Conservation (phyloP, 75 land plant genomes). For the Pinus albicaulis region DNA sequence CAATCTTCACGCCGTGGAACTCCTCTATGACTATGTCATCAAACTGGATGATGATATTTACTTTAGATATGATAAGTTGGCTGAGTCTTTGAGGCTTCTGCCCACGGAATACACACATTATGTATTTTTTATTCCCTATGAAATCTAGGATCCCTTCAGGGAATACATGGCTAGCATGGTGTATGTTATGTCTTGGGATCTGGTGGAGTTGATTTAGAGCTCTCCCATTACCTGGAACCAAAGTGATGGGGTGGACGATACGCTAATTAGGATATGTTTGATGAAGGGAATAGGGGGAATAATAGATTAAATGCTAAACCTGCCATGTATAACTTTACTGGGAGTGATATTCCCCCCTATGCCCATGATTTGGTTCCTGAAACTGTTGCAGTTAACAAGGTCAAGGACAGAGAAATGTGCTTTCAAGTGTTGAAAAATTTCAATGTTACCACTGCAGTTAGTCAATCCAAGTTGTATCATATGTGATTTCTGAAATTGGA, state of each 20-base stretch:
- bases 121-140: slow-evolving; percentile 60
- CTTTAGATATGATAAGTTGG: too few relatives aligned
- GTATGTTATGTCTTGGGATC: slow-evolving; percentile 78
- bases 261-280: slow-evolving; percentile 53
- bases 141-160: slow-evolving; percentile 38
- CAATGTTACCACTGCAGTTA: slow-evolving; percentile 44
- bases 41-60: slow-evolving; percentile 80
- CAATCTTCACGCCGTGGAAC: slow-evolving; percentile 35
- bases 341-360: slow-evolving; percentile 23
- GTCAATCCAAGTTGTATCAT: slow-evolving; percentile 50
- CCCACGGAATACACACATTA: slow-evolving; percentile 72
- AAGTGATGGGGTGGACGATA: slow-evolving; percentile 62
- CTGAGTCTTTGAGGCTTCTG: slow-evolving; percentile 29
- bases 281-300: slow-evolving; percentile 50
- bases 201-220: slow-evolving; percentile 59
- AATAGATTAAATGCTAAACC: slow-evolving; percentile 60
- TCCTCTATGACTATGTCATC: slow-evolving; percentile 76
- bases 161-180: slow-evolving; percentile 88
- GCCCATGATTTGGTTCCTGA: slow-evolving; percentile 51
- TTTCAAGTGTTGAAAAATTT: slow-evolving; percentile 46
- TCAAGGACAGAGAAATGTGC: slow-evolving; percentile 51
- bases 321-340: slow-evolving; percentile 76
- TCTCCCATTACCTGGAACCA: slow-evolving; percentile 47
- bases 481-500: background rate
- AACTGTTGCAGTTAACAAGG: slow-evolving; percentile 52